Base-by-base conservation (phyloP, 345 rosid species). In the Gossypium anomalum region DNA sequence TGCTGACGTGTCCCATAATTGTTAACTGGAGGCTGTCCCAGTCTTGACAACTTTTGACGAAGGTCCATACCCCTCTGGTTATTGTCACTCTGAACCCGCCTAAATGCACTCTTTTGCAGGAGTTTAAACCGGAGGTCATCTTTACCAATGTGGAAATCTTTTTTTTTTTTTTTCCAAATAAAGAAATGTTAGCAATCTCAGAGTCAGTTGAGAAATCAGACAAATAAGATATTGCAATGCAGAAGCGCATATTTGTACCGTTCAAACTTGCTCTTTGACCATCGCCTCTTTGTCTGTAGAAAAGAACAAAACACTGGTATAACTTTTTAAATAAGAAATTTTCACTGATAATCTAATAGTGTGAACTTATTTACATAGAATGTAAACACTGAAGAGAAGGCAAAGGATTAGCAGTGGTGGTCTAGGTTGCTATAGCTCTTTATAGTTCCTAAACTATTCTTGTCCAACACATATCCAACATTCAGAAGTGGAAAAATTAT, bases 111-210 rank as follows among this genome's bases (percentile, higher is more conserved):
- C 75, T 91, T 95, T 82, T 78, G 90, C 87, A 91, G 56, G 79
- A 95, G 91, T 79, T 93, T 93, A 73, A 80, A 77, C 29, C 99
- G 92, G 22, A 95, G 96, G 82, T 95, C 99, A 78, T 84, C 85
- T 83, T 80, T 85, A 75, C 88, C 87, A 64, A 95, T 78, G 79
- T 63, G 87, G 78, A 71, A 74, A 85, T 86, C 98, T 94, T 83
- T 57, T 71, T 70, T 77, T 27, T 27, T 29, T 66, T 76, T 70
- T 77, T 29, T 68, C 66, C 66, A 83, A 81, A 83, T 57, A 77
- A 44, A 73, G 56, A 64, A 61, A 55, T 70, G 77, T 87, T 75
- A 89, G 85, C 78, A 80, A 83, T 77, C 70, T 68, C 34, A 65
- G 76, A 81, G 78, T 41, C 44, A 65, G 80, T 78, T 65, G 59